Evolutionary conservation across 305 asterid genomes (phyloP).

Genomic region (Fraxinus ornus): DNA sequence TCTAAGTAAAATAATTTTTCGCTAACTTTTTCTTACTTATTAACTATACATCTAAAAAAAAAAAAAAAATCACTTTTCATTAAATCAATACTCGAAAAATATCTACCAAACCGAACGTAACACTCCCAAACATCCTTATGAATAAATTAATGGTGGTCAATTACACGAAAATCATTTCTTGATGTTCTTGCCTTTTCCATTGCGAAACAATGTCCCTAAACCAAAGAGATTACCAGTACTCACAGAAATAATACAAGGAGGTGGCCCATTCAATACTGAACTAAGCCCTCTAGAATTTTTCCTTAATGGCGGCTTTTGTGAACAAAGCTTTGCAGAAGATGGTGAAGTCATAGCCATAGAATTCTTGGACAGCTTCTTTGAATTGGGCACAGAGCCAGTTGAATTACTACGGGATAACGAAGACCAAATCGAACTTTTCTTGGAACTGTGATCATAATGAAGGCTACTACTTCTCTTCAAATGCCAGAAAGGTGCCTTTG

Average conservation of each 20-base stretch:
- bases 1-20: too few species aligned
- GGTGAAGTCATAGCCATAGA: background rate
- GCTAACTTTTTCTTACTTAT: background rate
- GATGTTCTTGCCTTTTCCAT: constrained; percentile 36
- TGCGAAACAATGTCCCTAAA: constrained; percentile 39
- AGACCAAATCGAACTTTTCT: constrained; percentile 45
- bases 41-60: background rate
- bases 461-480: constrained; percentile 43
- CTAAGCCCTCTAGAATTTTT: constrained; percentile 31
- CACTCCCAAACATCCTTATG: background rate
- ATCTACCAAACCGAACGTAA: background rate
- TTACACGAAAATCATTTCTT: constrained; percentile 26
- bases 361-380: constrained; percentile 17
- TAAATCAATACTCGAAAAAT: background rate
- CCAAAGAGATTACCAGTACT: constrained; percentile 46
- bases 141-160: background rate
- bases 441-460: constrained; percentile 30
- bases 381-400: constrained; percentile 40
- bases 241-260: constrained; percentile 34
- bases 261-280: constrained; percentile 39
- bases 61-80: background rate
- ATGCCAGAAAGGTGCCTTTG: constrained; percentile 32
- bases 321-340: constrained; percentile 11
- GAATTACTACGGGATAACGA: constrained; percentile 40
- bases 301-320: constrained; percentile 44